These are phyloP conservation scores for Onygena corvina DNA, from an alignment of 2,329 filamentous ascomycete genomes.

Conservation along the genomic window DNA sequence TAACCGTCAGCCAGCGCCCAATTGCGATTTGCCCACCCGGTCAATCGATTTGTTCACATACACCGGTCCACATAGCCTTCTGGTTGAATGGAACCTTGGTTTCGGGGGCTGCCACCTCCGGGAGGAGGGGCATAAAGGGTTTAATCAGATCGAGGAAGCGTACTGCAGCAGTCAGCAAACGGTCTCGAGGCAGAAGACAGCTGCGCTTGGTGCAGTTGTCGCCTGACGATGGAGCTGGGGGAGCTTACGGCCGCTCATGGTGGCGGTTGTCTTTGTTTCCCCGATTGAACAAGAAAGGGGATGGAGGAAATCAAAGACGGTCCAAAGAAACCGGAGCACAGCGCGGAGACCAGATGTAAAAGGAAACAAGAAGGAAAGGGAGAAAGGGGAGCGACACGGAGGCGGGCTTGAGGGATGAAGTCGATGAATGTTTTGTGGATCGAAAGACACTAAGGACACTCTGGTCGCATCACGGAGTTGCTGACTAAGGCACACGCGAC, in stretches of 20 bases:
- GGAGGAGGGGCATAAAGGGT: slow-evolving; percentile 97
- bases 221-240: slow-evolving; percentile 21
- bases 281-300: slow-evolving; percentile 22
- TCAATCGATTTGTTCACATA: slow-evolving; percentile 23
- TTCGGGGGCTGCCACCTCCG: slow-evolving; percentile 96
- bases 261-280: slow-evolving; percentile 30
- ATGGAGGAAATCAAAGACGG: slow-evolving; percentile 19
- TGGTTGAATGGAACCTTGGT: slow-evolving; percentile 99
- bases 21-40: neutral
- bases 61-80: slow-evolving; percentile 86
- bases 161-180: slow-evolving; percentile 46
- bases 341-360: slow-evolving; percentile 14
- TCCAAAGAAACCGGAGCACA: slow-evolving; percentile 25
- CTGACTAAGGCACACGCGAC: slow-evolving; percentile 8
- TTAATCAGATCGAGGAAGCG: slow-evolving; percentile 99
- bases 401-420: slow-evolving; percentile 15
- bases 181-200: slow-evolving; percentile 8
- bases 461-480: slow-evolving; percentile 12
- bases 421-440: slow-evolving; percentile 4
- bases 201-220: slow-evolving; percentile 15
- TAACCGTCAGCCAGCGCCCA: slow-evolving; percentile 10
- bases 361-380: slow-evolving; percentile 20
- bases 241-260: slow-evolving; percentile 49
- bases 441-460: slow-evolving; percentile 17
- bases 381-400: slow-evolving; percentile 19